phyloP scores from a whole-genome alignment of 2,329 filamentous ascomycete species.

The Fusarium falciforme region DNA sequence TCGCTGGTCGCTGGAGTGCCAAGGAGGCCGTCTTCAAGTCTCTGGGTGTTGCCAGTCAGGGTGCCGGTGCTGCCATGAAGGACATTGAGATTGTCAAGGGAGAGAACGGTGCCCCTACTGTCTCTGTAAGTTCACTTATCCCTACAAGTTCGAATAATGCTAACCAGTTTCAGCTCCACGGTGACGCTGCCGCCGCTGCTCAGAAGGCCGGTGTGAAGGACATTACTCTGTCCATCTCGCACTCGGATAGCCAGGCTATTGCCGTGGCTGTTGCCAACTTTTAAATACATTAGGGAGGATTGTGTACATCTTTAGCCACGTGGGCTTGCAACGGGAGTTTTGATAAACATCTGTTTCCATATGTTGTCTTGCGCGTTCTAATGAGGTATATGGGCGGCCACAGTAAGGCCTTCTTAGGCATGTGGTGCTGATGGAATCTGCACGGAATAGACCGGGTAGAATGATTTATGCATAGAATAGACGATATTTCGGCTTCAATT shows the following conservation, averaged over 20 bases:
- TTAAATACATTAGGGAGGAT: conserved; percentile 53
- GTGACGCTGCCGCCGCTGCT: conserved; percentile 85
- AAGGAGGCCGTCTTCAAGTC: conserved; percentile 99
- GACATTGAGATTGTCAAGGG: conserved; percentile 93
- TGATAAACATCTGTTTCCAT: conserved; percentile 43
- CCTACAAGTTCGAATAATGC: conserved; percentile 27
- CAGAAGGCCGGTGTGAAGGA: conserved; percentile 87
- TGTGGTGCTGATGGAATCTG: conserved; percentile 31
- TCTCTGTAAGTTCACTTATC: conserved; percentile 73
- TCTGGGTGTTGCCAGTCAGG: conserved; percentile 85
- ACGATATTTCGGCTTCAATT: conserved; percentile 22
- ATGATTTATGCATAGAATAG: conserved; percentile 40
- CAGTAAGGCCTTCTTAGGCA: conserved; percentile 15
- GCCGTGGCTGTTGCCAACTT: conserved; percentile 90
- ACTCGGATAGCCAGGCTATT: conserved; percentile 93
- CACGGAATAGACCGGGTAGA: conserved; percentile 24
- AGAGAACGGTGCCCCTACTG: conserved; percentile 83
- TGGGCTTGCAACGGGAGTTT: conserved; percentile 41
- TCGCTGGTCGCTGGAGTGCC: conserved; percentile 94
- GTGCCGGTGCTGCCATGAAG: conserved; percentile 88
- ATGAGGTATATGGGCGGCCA: conserved; percentile 33
- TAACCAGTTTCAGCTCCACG: conserved; percentile 77
- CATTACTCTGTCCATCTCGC: conserved; percentile 93
- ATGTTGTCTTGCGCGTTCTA: conserved; percentile 36
- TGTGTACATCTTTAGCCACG: conserved; percentile 29